Conservation (phyloP, 768 basidiomycete species). For the Pulveroboletus sp. region DNA sequence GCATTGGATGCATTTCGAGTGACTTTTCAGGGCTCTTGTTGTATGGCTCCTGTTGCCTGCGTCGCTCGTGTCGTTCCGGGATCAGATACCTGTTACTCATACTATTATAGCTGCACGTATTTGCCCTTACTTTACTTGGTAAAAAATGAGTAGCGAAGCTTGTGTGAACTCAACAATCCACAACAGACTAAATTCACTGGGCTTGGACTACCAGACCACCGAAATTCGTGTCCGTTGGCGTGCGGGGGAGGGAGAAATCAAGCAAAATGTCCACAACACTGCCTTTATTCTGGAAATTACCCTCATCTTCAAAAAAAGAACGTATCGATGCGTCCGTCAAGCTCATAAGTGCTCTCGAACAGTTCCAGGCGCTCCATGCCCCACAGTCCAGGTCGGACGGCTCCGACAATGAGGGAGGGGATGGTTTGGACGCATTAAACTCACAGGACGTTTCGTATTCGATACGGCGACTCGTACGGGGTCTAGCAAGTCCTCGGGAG, state of each 20-base stretch:
- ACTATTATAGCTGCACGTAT: conserved; percentile 5
- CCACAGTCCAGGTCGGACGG: conserved; percentile 41
- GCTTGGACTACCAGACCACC: no score
- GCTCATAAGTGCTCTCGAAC: conserved; percentile 74
- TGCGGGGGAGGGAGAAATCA: background rate
- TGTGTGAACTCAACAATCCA: conserved; percentile 17
- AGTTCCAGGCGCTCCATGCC: conserved; percentile 70
- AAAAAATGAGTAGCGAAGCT: background rate
- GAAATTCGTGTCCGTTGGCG: conserved; percentile 3
- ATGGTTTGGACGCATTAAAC: conserved; percentile 62
- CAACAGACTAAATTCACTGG: conserved; percentile 22
- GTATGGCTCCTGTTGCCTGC: background rate
- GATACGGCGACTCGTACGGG: conserved; percentile 78
- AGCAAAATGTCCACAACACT: conserved; percentile 75
- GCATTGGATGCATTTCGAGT: conserved; percentile 67
- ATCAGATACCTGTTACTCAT: background rate
- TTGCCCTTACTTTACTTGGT: background rate
- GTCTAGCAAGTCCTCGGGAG: conserved; percentile 88
- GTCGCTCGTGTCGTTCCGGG: background rate
- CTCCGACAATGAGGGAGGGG: conserved; percentile 41
- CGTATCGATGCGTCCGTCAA: conserved; percentile 83
- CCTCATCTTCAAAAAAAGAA: conserved; percentile 72
- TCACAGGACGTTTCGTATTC: conserved; percentile 93
- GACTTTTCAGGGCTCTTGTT: conserved; percentile 1
- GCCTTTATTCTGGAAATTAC: conserved; percentile 91